A percentile compares a stretch with the other conserved stretches of the same genome.
phyloP scores from a whole-genome alignment of 164 flowering plant species.

The Vitis rotundifolia region DNA sequence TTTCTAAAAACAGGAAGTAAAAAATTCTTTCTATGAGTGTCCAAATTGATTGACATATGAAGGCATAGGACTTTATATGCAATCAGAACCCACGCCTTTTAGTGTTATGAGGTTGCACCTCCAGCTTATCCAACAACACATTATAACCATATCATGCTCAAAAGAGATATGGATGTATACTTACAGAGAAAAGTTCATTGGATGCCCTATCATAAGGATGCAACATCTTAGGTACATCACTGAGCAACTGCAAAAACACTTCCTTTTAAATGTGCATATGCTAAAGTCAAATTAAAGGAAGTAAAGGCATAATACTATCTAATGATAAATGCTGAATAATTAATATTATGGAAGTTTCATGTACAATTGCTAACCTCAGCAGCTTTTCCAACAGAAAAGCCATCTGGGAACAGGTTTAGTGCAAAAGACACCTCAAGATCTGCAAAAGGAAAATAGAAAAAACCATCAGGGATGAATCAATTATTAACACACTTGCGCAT shows the following conservation, averaged over 20 bases:
- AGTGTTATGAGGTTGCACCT: not conserved
- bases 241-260: constrained; percentile 5
- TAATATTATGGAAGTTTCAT: not conserved
- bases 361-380: constrained; percentile 18
- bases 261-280: constrained; percentile 1
- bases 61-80: too few relatives aligned
- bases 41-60: too few relatives aligned
- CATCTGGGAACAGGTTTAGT: constrained; percentile 16
- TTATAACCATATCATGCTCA: not conserved
- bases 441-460: not conserved
- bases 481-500: not conserved
- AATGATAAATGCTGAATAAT: not conserved
- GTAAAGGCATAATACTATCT: not conserved
- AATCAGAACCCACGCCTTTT: not conserved
- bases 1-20: too few relatives aligned
- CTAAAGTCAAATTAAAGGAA: not conserved
- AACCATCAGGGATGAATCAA: not conserved
- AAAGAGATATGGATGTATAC: not conserved
- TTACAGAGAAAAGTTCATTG: constrained; percentile 27
- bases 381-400: constrained; percentile 22
- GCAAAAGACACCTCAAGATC: constrained; percentile 24
- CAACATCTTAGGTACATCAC: constrained; percentile 18
- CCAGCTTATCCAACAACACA: not conserved
- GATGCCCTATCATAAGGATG: constrained; percentile 29
- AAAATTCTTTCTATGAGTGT: too few relatives aligned